These are phyloP conservation scores for Thielaviopsis musarum DNA, from an alignment of 2,329 filamentous ascomycete species.

Conservation along the genomic window DNA sequence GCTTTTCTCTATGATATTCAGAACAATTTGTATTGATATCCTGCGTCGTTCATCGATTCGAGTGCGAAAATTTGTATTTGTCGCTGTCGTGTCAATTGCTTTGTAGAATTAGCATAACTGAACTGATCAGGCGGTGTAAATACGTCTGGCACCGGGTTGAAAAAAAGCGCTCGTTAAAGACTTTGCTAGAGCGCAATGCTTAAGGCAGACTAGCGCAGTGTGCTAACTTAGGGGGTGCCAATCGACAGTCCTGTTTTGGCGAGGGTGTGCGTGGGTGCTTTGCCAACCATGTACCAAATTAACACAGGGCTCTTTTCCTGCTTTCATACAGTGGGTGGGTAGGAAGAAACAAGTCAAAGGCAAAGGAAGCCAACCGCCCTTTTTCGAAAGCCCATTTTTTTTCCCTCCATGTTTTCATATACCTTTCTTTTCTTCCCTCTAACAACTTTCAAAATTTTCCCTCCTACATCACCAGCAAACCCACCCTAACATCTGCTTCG, in stretches of 20 bases:
- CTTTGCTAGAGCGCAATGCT: not conserved
- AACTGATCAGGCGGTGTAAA: not conserved
- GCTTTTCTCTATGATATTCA: no score
- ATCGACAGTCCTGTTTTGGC: not conserved
- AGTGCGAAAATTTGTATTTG: no score
- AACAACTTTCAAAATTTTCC: conserved; percentile 4
- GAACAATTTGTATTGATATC: no score
- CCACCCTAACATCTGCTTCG: conserved; percentile 2
- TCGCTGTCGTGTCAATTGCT: no score
- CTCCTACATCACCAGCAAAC: conserved; percentile 8
- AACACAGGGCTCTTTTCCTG: not conserved
- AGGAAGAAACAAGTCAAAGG: not conserved
- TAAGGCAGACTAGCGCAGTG: not conserved
- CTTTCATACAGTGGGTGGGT: not conserved
- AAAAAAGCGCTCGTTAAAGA: not conserved
- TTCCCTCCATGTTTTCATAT: conserved; percentile 4
- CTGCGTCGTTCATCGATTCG: no score
- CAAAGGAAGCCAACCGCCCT: conserved; percentile 3
- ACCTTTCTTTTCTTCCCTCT: conserved; percentile 13
- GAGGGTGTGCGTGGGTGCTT: not conserved
- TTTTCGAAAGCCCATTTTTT: conserved; percentile 5
- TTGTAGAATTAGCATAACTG: not conserved
- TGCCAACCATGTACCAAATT: not conserved
- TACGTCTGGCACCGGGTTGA: not conserved
- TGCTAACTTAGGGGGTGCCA: not conserved